Conservation (phyloP, 805 yeast species). For the Yarrowia sp. region DNA sequence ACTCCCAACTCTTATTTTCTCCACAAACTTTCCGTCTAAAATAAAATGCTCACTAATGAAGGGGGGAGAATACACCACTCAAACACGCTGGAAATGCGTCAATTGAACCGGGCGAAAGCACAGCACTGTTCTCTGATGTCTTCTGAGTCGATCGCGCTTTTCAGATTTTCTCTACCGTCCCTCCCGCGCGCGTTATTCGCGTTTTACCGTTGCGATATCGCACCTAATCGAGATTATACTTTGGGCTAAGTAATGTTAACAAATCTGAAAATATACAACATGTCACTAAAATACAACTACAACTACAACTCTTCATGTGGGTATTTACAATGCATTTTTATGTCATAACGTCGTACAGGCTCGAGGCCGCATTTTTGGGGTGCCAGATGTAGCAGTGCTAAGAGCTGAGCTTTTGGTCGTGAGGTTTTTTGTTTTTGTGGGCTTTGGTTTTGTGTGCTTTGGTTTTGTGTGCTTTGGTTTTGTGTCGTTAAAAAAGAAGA, state of each 20-base stretch:
- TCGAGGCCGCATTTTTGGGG: slow-evolving; percentile 30
- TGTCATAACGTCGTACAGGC: slow-evolving; percentile 38
- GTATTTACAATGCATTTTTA: slow-evolving; percentile 34
- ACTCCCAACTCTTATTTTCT: not conserved
- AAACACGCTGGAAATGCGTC: not conserved
- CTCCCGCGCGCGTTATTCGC: not conserved
- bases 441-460: not conserved
- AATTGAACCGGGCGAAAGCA: not conserved
- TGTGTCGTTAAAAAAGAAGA: not conserved
- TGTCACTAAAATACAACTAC: too few relatives aligned
- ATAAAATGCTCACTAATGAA: too few relatives aligned
- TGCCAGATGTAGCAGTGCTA: too few relatives aligned
- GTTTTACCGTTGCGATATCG: not conserved
- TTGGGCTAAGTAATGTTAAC: too few relatives aligned
- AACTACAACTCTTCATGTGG: not conserved
- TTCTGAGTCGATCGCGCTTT: not conserved
- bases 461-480: not conserved
- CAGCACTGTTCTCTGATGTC: not conserved
- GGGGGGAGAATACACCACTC: not conserved
- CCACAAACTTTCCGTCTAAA: not conserved
- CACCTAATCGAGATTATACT: too few relatives aligned
- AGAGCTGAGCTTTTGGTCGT: not conserved
- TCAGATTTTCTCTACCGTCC: not conserved
- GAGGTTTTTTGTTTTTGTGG: not conserved
- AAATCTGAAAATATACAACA: too few relatives aligned